Percentiles rank a stretch among this genome's conserved stretches.
phyloP scores from a whole-genome alignment of 106 monocot species.

The Platanthera guangdongensis region DNA sequence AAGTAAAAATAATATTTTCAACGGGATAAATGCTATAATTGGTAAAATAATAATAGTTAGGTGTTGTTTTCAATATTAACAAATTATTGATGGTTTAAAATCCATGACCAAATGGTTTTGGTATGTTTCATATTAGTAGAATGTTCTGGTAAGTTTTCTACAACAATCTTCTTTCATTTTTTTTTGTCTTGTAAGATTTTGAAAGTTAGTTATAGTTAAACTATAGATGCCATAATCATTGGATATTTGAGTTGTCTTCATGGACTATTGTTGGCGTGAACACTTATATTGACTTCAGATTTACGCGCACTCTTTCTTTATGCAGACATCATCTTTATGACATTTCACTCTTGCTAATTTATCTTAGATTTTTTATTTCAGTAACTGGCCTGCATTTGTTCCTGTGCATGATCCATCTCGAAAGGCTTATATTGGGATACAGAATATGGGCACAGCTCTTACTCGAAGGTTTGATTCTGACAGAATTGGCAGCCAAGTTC shows the following conservation, averaged over 20 bases:
- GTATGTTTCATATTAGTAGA: neutral
- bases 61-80: neutral
- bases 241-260: neutral
- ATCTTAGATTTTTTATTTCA: slow-evolving; percentile 25
- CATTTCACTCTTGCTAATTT: neutral
- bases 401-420: slow-evolving; percentile 97
- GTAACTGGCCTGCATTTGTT: slow-evolving; percentile 96
- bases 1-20: no score
- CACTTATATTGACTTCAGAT: neutral
- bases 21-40: no score
- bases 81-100: neutral
- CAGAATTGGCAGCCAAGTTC: slow-evolving; percentile 88
- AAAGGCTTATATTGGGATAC: slow-evolving; percentile 92
- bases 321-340: neutral
- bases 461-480: slow-evolving; percentile 94
- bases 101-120: neutral
- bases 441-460: slow-evolving; percentile 84
- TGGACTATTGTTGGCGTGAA: neutral
- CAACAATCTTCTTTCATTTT: neutral
- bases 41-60: no score
- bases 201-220: neutral
- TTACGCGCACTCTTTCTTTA: neutral
- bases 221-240: neutral
- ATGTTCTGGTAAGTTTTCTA: neutral
- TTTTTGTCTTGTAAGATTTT: neutral